phyloP scores from a whole-genome alignment of 2,329 filamentous ascomycete genomes.

The Parascedosporium putredinis region DNA sequence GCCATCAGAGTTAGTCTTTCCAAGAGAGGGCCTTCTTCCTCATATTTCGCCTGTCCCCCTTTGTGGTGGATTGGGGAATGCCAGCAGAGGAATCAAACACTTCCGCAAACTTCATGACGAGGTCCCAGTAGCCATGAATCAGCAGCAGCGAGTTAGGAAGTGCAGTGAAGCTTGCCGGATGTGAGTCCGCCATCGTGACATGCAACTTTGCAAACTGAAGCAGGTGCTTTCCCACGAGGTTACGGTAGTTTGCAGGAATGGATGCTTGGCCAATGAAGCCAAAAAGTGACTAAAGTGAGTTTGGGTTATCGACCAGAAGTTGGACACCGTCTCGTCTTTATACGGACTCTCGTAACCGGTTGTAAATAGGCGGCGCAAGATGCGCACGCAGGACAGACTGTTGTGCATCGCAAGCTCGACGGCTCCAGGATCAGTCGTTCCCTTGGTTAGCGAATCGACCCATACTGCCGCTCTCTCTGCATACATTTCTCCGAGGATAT shows the following conservation, averaged over 20 bases:
- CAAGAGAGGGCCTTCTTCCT: constrained; percentile 50
- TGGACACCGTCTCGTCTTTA: constrained; percentile 61
- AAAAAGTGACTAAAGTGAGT: constrained; percentile 71
- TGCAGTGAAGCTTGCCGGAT: constrained; percentile 73
- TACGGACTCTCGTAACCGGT: constrained; percentile 78
- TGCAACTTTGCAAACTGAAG: constrained; percentile 89
- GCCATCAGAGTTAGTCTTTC: constrained; percentile 79
- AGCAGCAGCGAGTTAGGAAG: constrained; percentile 72
- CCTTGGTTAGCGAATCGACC: constrained; percentile 46
- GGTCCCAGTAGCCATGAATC: constrained; percentile 73
- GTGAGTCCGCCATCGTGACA: constrained; percentile 68
- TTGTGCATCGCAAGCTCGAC: constrained; percentile 59
- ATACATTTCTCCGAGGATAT: constrained; percentile 69
- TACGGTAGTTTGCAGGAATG: constrained; percentile 42
- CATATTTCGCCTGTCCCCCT: constrained; percentile 31
- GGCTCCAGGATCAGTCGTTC: constrained; percentile 46
- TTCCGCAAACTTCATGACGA: constrained; percentile 67
- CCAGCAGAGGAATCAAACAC: constrained; percentile 55
- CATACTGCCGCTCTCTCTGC: constrained; percentile 60
- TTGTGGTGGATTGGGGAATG: constrained; percentile 33
- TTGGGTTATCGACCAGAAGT: constrained; percentile 73
- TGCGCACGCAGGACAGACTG: constrained; percentile 69
- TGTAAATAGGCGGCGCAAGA: constrained; percentile 67
- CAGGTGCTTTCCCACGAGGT: constrained; percentile 71
- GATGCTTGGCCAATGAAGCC: constrained; percentile 47